A percentile compares a stretch with the other conserved stretches of the same genome.
phyloP scores from a whole-genome alignment of 371 early-diverging fungal genomes.

The Syncephalastrum sp. region DNA sequence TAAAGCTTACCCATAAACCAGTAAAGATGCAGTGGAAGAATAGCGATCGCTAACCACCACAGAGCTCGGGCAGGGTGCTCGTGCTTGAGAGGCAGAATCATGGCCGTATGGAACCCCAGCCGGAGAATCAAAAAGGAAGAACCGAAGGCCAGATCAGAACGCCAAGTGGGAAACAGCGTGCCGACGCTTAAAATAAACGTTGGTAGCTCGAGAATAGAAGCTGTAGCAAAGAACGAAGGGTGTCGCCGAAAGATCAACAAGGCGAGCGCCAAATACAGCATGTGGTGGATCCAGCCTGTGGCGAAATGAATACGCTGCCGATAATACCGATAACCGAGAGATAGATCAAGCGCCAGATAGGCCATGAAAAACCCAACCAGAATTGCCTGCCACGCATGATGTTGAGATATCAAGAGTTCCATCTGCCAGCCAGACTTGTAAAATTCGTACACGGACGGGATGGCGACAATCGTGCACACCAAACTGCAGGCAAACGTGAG shows the following conservation, averaged over 20 bases:
- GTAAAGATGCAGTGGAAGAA: conserved; percentile 33
- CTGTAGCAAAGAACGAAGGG: conserved; percentile 25
- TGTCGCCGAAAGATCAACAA: conserved; percentile 14
- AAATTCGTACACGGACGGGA: conserved; percentile 27
- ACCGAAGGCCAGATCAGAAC: conserved; percentile 31
- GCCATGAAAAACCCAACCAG: conserved; percentile 30
- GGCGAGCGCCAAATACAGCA: conserved; percentile 28
- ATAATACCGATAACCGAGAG: conserved; percentile 43
- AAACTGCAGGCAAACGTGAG: conserved; percentile 39
- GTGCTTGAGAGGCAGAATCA: conserved; percentile 25
- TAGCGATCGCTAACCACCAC: conserved; percentile 23
- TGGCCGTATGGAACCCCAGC: conserved; percentile 29
- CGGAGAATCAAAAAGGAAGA: conserved; percentile 30
- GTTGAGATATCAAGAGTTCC: too few relatives aligned
- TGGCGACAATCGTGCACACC: conserved; percentile 30
- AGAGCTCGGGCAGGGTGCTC: conserved; percentile 23
- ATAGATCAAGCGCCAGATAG: conserved; percentile 41
- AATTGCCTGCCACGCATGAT: neutral
- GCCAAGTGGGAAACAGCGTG: conserved; percentile 15
- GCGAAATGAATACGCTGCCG: conserved; percentile 36
- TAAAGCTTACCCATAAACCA: conserved; percentile 34
- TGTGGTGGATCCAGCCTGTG: conserved; percentile 52
- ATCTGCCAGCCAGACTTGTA: conserved; percentile 29
- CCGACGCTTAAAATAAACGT: conserved; percentile 32
- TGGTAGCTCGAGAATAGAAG: conserved; percentile 31